Base-by-base conservation (phyloP, 2,329 filamentous ascomycete genomes). In the Nemania bipapillata region DNA sequence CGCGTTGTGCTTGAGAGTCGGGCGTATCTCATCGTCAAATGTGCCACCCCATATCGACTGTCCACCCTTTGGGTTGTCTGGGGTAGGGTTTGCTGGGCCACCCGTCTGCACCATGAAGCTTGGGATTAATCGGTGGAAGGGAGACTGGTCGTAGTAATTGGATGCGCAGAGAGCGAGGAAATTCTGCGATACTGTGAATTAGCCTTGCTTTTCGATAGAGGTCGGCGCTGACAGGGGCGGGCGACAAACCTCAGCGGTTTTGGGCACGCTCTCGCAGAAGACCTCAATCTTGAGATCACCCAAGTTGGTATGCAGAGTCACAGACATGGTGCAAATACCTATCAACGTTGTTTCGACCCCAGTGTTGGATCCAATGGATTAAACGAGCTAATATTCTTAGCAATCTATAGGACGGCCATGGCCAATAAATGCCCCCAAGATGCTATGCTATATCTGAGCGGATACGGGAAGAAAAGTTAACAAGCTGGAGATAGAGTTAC, bases 211-310 rank as follows among this genome's bases (percentile, higher is more conserved):
- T 49, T 28, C 4, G 67, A 47, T 57, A 9, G 26, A 67, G 30
- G 12, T 40, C 45, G 15, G 22, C 49, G 12, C 52, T 5, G 30
- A 52, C 50, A 22, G 24, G 53, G 47, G 35, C 40, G 40, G 42
- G 59, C 30, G 30, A 74, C 82, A 64, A 83, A 91, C 91, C 83
- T 97, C 92, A 71, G 94, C 91, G 0, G 96, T 97, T 80, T 95
- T 94, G 70, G 96, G 96, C 35, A 97, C 93, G 74, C 92, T 91
- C 80, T 97, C 93, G 84, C 95, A 98, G 83, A 97, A 98, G 73
- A 99, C 85, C 81, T 98, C 96, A 75, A 98, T 88, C 83, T 98
- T 99, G 79, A 99, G 86, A 81, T 96, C 91, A 78, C 96, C 96
- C 61, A 91, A 87, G 58, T 90, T 92, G 57, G 96, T 99, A 81